Conservation (phyloP, 176 grass and related monocot species). For the Ensete ventricosum region DNA sequence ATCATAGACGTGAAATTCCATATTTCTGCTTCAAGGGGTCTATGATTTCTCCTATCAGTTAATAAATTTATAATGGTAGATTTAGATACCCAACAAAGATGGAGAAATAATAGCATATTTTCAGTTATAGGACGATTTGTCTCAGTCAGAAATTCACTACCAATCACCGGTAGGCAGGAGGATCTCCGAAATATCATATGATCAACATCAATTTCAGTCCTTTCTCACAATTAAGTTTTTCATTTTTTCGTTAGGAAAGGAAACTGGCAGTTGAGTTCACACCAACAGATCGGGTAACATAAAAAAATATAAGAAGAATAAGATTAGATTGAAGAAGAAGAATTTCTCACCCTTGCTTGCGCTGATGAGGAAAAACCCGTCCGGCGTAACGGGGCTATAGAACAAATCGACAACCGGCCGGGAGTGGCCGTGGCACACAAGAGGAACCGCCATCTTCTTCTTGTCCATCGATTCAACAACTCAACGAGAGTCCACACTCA, state of each 20-base stretch:
- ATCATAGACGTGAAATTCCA: no score
- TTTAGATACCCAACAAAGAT: neutral
- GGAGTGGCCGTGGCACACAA: conserved; percentile 97
- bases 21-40: no score
- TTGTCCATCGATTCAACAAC: conserved; percentile 56
- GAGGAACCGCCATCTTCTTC: conserved; percentile 75
- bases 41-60: no score
- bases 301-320: no score
- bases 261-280: no score
- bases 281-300: no score
- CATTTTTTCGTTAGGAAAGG: neutral
- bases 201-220: neutral
- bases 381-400: conserved; percentile 54
- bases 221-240: neutral
- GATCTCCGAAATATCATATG: neutral
- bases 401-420: conserved; percentile 95
- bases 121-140: no score
- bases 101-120: no score
- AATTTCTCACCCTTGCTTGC: conserved; percentile 77
- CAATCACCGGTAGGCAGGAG: no score
- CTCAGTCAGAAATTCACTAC: no score
- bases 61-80: neutral
- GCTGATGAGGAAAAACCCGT: conserved; percentile 94
- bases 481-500: neutral
- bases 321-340: neutral